Evolutionary conservation across 805 yeast genomes (phyloP).

Genomic region (Saturnispora zaruensis): DNA sequence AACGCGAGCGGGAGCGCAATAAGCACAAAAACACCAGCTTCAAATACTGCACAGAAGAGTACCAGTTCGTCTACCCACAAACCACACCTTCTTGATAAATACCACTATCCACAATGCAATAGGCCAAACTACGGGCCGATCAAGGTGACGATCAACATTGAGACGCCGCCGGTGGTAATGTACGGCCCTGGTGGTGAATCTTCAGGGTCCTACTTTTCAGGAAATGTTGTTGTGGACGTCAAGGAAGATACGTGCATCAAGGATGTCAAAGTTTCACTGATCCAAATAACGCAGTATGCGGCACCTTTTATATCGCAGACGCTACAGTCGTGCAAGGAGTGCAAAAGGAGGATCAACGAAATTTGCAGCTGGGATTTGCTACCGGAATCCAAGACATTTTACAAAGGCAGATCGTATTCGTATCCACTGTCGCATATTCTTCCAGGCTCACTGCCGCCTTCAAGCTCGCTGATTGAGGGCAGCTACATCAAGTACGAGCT

Average conservation of each 20-base stretch:
- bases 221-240: constrained; percentile 57
- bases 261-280: constrained; percentile 53
- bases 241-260: constrained; percentile 43
- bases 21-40: neutral
- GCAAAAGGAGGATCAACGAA: constrained; percentile 46
- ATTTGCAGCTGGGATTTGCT: constrained; percentile 88
- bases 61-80: neutral
- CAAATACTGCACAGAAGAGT: neutral
- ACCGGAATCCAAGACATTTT: constrained; percentile 45
- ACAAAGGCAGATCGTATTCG: constrained; percentile 59
- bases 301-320: constrained; percentile 54
- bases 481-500: constrained; percentile 65
- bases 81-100: constrained; percentile 14
- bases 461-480: constrained; percentile 52
- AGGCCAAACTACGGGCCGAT: constrained; percentile 21
- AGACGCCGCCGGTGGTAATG: constrained; percentile 83
- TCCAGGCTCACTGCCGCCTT: constrained; percentile 83
- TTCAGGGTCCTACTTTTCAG: constrained; percentile 80
- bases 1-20: neutral
- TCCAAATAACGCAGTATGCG: constrained; percentile 62
- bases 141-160: constrained; percentile 53
- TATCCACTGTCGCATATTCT: constrained; percentile 87
- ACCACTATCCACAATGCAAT: constrained; percentile 23
- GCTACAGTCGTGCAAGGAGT: constrained; percentile 47
- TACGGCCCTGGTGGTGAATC: constrained; percentile 75